phyloP scores from a whole-genome alignment of 2,329 filamentous ascomycete species.

The Rutstroemia sp. region DNA sequence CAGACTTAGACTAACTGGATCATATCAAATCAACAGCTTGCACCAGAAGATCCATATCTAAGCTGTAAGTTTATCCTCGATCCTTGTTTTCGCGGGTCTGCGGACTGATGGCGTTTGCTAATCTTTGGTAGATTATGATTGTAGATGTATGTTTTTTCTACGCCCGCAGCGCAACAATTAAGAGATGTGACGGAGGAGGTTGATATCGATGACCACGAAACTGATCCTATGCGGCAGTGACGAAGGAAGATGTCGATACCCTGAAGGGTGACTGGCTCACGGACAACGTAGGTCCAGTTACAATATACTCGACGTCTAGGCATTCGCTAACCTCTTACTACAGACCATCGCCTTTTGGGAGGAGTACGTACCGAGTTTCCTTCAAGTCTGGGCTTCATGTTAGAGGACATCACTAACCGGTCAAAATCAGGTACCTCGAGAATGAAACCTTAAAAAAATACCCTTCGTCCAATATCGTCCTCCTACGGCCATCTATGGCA shows the following conservation, averaged over 20 bases:
- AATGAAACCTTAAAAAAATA: slow-evolving; percentile 76
- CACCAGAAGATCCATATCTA: slow-evolving; percentile 61
- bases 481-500: slow-evolving; percentile 87
- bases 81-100: not conserved
- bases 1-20: not conserved
- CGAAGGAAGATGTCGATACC: slow-evolving; percentile 79
- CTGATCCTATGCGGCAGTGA: slow-evolving; percentile 49
- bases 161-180: not conserved
- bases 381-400: slow-evolving; percentile 16
- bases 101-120: slow-evolving; percentile 7
- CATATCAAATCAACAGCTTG: slow-evolving; percentile 31
- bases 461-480: slow-evolving; percentile 76
- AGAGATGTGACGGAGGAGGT: not conserved
- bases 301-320: not conserved
- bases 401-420: not conserved
- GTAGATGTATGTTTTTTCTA: slow-evolving; percentile 44
- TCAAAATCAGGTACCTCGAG: slow-evolving; percentile 62
- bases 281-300: slow-evolving; percentile 61
- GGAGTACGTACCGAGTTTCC: slow-evolving; percentile 52
- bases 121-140: slow-evolving; percentile 49
- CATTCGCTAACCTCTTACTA: slow-evolving; percentile 11
- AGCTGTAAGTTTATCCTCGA: slow-evolving; percentile 48
- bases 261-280: slow-evolving; percentile 93
- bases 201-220: no score
- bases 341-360: slow-evolving; percentile 97